Base-by-base conservation (phyloP, 176 grass and related monocot species). In the Hsuehochloa calcarea region DNA sequence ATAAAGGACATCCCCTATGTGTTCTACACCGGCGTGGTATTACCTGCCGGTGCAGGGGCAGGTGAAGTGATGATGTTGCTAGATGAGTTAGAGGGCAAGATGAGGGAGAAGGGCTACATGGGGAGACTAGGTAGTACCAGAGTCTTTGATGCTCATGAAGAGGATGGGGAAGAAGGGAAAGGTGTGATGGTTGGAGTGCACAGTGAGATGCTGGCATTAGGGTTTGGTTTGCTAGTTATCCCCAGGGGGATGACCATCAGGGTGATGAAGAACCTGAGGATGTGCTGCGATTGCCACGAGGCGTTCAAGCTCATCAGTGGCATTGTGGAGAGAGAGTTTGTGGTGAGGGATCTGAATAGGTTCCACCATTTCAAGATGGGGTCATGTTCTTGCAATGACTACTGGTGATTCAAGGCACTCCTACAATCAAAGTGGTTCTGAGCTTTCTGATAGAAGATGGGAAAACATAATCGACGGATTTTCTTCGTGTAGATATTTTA, bases 231-330 rank as follows among this genome's bases (percentile, higher is more conserved):
- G 79, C 22, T 96, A 70, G 81, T 75, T 60, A 66, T 67, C 39
- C 91, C 94, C 15, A 83, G 86, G 74, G 85, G 87, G 74, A 85
- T 91, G 73, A 86, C 78, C 41, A 93, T 96, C 47, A 88, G 89
- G 79, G 89, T 96, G 50, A 93, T 93, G 94, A 96, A 96, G 85
- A 96, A 96, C 89, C 59, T 93, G 85, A 96, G 94, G 83, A 96
- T 96, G 85, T 96, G 94, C 50, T 83, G 49, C 51, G 94, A 93
- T 66, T 96, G 94, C n/a, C 94, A 93, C 75, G 87, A 91, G 23
- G 89, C 58, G 50, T 96, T 96, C 80, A 96, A 96, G 87, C 49
- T 85, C 73, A 81, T 96, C n/a, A 91, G 91, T 64, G 89, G 12
- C 52, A 91, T 91, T 88, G 44, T 84, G 11, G 82, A 69, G 60